Conservation (phyloP, 768 basidiomycete genomes). For the Tylopilus intermedius region DNA sequence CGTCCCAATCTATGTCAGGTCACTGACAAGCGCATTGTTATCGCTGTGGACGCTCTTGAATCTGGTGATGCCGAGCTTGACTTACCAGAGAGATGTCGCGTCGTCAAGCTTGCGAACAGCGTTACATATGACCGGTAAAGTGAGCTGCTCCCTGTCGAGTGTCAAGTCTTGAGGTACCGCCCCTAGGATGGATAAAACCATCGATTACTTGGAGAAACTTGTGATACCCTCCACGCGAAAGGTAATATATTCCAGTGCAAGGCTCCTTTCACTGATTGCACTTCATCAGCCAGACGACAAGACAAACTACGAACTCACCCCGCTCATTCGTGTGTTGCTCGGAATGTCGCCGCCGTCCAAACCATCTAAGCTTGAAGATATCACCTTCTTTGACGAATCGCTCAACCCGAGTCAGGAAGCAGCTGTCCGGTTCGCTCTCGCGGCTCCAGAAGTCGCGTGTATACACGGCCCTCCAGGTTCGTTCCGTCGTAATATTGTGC, state of each 20-base stretch:
- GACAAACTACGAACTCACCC: conserved; percentile 39
- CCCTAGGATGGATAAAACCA: conserved; percentile 79
- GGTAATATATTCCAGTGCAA: conserved; percentile 5
- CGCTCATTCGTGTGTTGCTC: conserved; percentile 65
- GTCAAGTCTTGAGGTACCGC: background rate
- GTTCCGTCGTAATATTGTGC: background rate
- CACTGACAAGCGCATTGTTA: conserved; percentile 72
- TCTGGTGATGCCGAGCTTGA: conserved; percentile 61
- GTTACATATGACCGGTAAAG: conserved; percentile 81
- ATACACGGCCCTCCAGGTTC: conserved; percentile 96
- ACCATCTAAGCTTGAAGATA: conserved; percentile 30
- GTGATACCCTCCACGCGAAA: conserved; percentile 26
- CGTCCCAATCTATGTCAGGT: conserved; percentile 42
- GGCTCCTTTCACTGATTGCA: background rate
- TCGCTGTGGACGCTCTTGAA: conserved; percentile 70
- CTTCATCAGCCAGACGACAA: conserved; percentile 36
- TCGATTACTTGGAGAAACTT: conserved; percentile 58
- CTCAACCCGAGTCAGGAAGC: conserved; percentile 82
- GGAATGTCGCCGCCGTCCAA: conserved; percentile 52
- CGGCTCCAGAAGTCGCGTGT: conserved; percentile 77
- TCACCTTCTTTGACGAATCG: conserved; percentile 68
- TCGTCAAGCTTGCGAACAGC: conserved; percentile 88
- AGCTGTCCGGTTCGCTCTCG: conserved; percentile 80
- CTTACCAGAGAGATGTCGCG: conserved; percentile 77
- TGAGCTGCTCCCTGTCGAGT: background rate